A percentile compares a stretch with the other conserved stretches of the same genome.
These are phyloP conservation scores for Blastomyces percursus DNA, from an alignment of 2,329 filamentous ascomycete species.

Conservation along the genomic window DNA sequence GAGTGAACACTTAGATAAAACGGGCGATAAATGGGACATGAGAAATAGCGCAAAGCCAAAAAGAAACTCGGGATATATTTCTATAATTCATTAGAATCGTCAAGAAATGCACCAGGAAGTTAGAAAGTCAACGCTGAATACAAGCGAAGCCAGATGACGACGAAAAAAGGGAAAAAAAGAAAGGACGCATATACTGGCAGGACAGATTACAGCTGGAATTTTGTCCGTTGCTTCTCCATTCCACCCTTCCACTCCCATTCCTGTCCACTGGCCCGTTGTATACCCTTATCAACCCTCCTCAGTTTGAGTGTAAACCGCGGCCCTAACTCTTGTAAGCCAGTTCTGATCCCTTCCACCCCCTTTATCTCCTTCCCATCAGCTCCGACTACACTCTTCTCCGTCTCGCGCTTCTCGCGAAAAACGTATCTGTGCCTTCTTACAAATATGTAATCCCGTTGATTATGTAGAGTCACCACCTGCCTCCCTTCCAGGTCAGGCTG, in stretches of 20 bases:
- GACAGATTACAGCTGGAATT: conserved; percentile 65
- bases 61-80: conserved; percentile 2
- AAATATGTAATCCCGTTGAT: conserved; percentile 95
- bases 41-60: not conserved
- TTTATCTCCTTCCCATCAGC: conserved; percentile 72
- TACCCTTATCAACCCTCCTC: conserved; percentile 79
- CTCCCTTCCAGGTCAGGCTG: conserved; percentile 73
- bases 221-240: conserved; percentile 88
- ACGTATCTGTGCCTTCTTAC: conserved; percentile 81
- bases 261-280: conserved; percentile 62
- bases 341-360: conserved; percentile 74
- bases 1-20: not conserved
- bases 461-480: conserved; percentile 86
- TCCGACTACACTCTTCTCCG: conserved; percentile 75
- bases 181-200: not conserved
- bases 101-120: not conserved
- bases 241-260: conserved; percentile 96
- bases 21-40: not conserved
- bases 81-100: conserved; percentile 5
- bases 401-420: conserved; percentile 76
- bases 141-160: not conserved
- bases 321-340: conserved; percentile 82
- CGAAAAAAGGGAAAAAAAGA: not conserved
- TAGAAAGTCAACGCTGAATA: not conserved
- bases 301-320: conserved; percentile 78